These are phyloP conservation scores for Ophiocordyceps camponoti-rufipedis DNA, from an alignment of 2,329 filamentous ascomycete genomes.

Conservation along the genomic window DNA sequence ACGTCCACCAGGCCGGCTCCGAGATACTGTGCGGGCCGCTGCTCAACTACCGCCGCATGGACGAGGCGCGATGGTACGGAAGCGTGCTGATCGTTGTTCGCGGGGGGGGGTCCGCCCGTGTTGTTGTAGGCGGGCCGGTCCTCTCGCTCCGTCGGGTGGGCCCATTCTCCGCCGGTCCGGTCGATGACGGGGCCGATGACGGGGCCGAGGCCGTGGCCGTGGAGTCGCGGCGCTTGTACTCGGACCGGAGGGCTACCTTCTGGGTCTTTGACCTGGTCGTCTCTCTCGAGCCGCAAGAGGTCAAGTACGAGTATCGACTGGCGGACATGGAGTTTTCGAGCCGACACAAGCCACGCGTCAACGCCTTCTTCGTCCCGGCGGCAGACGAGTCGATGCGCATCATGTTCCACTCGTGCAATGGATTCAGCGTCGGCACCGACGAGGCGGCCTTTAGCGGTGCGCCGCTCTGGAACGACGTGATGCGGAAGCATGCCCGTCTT, in stretches of 20 bases:
- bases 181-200: conserved; percentile 11
- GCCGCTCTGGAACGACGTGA: conserved; percentile 88
- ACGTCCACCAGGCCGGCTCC: conserved; percentile 21
- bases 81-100: conserved; percentile 65
- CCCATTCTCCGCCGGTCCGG: no score
- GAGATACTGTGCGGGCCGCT: conserved; percentile 56
- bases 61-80: conserved; percentile 58
- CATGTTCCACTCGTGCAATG: conserved; percentile 98
- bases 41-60: conserved; percentile 62
- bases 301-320: conserved; percentile 63
- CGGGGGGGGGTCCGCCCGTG: conserved; percentile 45
- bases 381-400: conserved; percentile 81
- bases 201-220: conserved; percentile 7
- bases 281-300: conserved; percentile 51
- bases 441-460: conserved; percentile 74
- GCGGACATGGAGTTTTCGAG: conserved; percentile 44
- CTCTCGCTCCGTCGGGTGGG: no score
- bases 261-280: conserved; percentile 80
- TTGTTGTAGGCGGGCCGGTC: conserved; percentile 15
- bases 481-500: conserved; percentile 57
- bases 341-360: conserved; percentile 37
- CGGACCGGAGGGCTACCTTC: conserved; percentile 57
- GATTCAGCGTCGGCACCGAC: conserved; percentile 78
- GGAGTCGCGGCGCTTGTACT: conserved; percentile 37
- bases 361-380: conserved; percentile 71